phyloP scores from a whole-genome alignment of 202 grass and related monocot genomes.

The Bolboschoenoplectus hybrid region DNA sequence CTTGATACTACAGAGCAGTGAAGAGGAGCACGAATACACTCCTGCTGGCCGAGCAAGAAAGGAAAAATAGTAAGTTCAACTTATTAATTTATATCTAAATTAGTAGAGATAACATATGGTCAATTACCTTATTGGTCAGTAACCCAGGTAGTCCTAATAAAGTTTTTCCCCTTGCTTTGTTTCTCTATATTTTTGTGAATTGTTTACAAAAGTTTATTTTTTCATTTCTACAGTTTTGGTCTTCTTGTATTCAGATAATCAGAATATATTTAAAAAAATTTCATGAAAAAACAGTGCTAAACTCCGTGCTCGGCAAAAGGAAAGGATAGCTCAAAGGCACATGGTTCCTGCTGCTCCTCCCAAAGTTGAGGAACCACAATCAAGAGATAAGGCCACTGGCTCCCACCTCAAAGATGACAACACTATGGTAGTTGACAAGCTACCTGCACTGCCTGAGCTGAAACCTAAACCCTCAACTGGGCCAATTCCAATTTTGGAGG shows the following conservation, averaged over 20 bases:
- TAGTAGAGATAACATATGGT: conserved; percentile 3
- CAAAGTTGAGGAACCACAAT: conserved; percentile 46
- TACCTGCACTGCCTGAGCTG: background rate
- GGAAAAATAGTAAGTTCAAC: conserved; percentile 88
- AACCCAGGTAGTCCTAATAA: conserved; percentile 17
- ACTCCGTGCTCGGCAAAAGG: conserved; percentile 90
- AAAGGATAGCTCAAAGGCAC: conserved; percentile 78
- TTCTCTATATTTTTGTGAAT: conserved; percentile 1
- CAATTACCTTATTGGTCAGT: background rate
- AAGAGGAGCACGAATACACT: conserved; percentile 85
- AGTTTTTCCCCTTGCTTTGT: conserved; percentile 7
- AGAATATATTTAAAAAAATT: conserved; percentile 35
- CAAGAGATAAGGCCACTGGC: conserved; percentile 29
- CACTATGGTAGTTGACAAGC: background rate
- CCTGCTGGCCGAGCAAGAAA: conserved; percentile 77
- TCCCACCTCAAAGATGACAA: conserved; percentile 14
- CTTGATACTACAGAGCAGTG: conserved; percentile 72
- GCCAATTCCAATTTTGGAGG: conserved; percentile 18
- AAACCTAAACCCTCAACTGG: conserved; percentile 18
- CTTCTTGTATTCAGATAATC: conserved; percentile 12
- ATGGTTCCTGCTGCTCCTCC: conserved; percentile 45
- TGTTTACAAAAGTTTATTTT: conserved; percentile 39
- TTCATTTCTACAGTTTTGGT: conserved; percentile 40
- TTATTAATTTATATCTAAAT: conserved; percentile 18
- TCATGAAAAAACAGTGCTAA: conserved; percentile 72